A percentile compares a stretch with the other conserved stretches of the same genome.
phyloP scores from a whole-genome alignment of 768 basidiomycete species.

The Rhodosporidiobolus odoratus region DNA sequence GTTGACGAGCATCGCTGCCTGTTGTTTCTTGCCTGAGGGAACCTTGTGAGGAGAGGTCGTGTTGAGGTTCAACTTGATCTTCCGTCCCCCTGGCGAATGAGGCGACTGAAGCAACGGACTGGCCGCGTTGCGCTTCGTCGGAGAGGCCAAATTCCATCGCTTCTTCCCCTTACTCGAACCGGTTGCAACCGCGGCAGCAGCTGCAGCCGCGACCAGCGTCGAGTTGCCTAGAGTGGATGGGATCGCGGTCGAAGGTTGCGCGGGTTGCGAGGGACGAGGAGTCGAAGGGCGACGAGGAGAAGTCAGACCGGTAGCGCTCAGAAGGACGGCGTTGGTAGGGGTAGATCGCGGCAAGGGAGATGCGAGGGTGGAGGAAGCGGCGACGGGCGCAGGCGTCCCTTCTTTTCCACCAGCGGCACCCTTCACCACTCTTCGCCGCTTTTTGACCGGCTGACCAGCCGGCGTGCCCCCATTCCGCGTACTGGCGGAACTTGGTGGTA shows the following conservation, averaged over 20 bases:
- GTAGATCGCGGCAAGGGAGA: too few species aligned
- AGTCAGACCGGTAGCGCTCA: too few species aligned
- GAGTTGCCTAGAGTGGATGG: too few species aligned
- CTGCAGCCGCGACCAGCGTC: too few species aligned
- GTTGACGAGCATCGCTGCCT: background rate
- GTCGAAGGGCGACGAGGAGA: too few species aligned
- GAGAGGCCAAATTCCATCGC: constrained; percentile 30
- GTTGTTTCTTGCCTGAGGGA: background rate
- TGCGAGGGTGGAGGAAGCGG: background rate
- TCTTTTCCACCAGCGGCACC: background rate
- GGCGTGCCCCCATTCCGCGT: background rate
- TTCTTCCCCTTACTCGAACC: background rate
- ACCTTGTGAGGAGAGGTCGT: background rate
- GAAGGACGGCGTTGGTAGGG: too few species aligned
- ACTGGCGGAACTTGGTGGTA: background rate
- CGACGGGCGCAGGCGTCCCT: background rate
- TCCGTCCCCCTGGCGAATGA: background rate
- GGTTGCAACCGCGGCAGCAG: too few species aligned
- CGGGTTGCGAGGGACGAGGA: too few species aligned
- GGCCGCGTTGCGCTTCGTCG: constrained; percentile 1
- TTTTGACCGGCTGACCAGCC: constrained; percentile 2
- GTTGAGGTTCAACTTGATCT: constrained; percentile 1
- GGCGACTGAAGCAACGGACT: background rate
- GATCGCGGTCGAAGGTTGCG: too few species aligned
- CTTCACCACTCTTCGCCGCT: constrained; percentile 15